Evolutionary conservation across 208 protist species (phyloP), one percentile per base, ranked within the genome.

Genomic region (Hexamita inflata): DNA sequence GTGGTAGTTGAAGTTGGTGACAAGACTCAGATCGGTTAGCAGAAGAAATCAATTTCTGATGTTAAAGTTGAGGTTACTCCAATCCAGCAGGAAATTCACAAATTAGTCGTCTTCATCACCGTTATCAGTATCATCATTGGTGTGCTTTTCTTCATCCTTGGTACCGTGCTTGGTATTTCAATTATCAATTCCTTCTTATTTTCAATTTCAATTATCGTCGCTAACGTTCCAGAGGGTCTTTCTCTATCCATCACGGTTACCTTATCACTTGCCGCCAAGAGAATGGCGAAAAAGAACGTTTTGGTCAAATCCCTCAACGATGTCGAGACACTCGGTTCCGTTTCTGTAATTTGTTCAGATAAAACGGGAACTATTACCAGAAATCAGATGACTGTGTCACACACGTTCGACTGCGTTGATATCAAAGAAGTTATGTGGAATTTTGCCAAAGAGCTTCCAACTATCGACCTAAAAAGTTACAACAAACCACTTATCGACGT

Each of bases 301-400:
- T 30, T 84, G 9, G 77, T 83, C 26, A 68, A 76, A 28, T 53
- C 81, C 0, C 73, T 84, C 13, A 49, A 58, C 7, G 19, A 49
- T 57, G 80, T 84, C 38, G 84, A 87, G 62, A 86, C 84, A 28
- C 77, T 87, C 40, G 84, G 84, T 1, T 73, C 68, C 28, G 74
- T 73, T 19, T 82, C 76, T 64, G 75, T 76, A 29, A 85, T 87
- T 68, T 86, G 82, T 40, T 78, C 40, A 30, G 84, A 87, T 64
- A 87, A 87, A 34, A 87, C 84, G 35, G 84, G 84, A 35, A 87
- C 84, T 41, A 58, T 87, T 0, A 87, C 84, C 35, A 45, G 68
- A 34, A 86, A 86, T 61, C 42, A 77, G 40, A 87, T 87, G 81
- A 86, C 73, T 49, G 77, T 87, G 1, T 57, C 53, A n/a, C 41